Percentiles rank a stretch among this genome's conserved stretches.
Evolutionary conservation across 805 yeast genomes (phyloP).

Genomic region (Sugiyamaella floridensis): DNA sequence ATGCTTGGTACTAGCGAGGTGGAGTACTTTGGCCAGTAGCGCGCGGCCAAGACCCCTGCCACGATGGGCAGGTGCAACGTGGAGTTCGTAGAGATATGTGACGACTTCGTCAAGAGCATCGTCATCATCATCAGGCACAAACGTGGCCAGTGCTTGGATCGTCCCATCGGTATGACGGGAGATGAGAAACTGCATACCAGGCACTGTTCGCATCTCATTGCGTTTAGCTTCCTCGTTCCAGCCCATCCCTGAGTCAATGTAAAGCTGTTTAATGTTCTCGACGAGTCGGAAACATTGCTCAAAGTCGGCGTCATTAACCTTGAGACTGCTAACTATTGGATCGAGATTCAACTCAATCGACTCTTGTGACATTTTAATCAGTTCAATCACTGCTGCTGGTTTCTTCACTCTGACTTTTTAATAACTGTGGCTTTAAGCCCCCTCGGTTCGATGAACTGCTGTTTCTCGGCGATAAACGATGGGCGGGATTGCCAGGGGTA

Average conservation of each 20-base stretch:
- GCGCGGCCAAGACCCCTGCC: slow-evolving; percentile 21
- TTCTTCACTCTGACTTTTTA: too few species aligned
- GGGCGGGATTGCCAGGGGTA: slow-evolving; percentile 6
- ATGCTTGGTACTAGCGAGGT: not conserved
- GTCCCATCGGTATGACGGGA: not conserved
- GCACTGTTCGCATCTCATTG: slow-evolving; percentile 20
- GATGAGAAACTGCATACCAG: slow-evolving; percentile 16
- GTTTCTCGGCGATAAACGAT: not conserved
- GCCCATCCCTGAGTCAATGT: slow-evolving; percentile 21
- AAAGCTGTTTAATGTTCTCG: slow-evolving; percentile 18
- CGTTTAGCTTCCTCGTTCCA: slow-evolving; percentile 22
- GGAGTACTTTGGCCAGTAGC: slow-evolving; percentile 15
- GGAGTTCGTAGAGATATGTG: slow-evolving; percentile 27
- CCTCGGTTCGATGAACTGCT: too few species aligned
- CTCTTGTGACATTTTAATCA: too few species aligned
- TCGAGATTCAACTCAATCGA: not conserved
- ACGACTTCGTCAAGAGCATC: slow-evolving; percentile 8
- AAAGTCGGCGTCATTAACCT: slow-evolving; percentile 4
- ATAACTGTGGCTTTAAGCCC: too few species aligned
- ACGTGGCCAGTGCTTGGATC: slow-evolving; percentile 19
- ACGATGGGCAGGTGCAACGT: slow-evolving; percentile 14
- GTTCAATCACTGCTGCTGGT: too few species aligned
- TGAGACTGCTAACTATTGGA: not conserved
- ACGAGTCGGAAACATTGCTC: slow-evolving; percentile 21
- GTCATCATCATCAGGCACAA: slow-evolving; percentile 15